A percentile compares a stretch with the other conserved stretches of the same genome.
Conservation (phyloP, 2,329 filamentous ascomycete genomes). For the Emergomyces orientalis region DNA sequence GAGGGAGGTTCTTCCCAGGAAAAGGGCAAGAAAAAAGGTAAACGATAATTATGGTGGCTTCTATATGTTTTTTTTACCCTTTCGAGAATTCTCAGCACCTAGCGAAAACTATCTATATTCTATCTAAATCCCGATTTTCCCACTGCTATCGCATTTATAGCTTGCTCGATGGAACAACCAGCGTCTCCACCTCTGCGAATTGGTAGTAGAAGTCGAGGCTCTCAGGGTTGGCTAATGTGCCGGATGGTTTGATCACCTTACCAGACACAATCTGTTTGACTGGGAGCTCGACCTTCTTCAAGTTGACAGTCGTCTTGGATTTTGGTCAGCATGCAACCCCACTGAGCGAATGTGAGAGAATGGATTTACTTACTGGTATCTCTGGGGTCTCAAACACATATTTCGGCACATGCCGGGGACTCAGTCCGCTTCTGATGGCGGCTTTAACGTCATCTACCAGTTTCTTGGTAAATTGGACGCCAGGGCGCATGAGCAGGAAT, state of each 20-base stretch:
- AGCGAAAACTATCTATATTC: slow-evolving; percentile 6
- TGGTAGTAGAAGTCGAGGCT: slow-evolving; percentile 70
- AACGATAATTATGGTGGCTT: slow-evolving; percentile 26
- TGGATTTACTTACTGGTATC: slow-evolving; percentile 56
- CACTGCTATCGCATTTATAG: slow-evolving; percentile 12
- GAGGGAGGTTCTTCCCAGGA: slow-evolving; percentile 29
- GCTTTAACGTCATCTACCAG: slow-evolving; percentile 53
- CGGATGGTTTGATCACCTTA: slow-evolving; percentile 61
- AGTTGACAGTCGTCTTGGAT: slow-evolving; percentile 63
- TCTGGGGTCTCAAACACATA: slow-evolving; percentile 72
- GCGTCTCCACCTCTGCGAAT: slow-evolving; percentile 62
- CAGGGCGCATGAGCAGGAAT: slow-evolving; percentile 53
- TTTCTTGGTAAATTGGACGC: slow-evolving; percentile 44
- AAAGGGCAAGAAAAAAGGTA: slow-evolving; percentile 47
- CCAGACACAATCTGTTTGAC: slow-evolving; percentile 79
- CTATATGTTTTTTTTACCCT: not conserved
- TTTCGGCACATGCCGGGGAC: slow-evolving; percentile 65
- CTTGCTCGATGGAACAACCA: slow-evolving; percentile 30
- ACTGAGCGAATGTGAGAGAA: not conserved
- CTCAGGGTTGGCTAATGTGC: slow-evolving; percentile 66
- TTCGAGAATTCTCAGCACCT: not conserved
- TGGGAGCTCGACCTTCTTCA: slow-evolving; percentile 77
- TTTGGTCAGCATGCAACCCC: not conserved
- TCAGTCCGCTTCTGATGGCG: slow-evolving; percentile 57
- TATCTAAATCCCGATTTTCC: not conserved